Evolutionary conservation across 108 stramenopile genomes (phyloP).

Genomic region (Discostella pseudostelligera): DNA sequence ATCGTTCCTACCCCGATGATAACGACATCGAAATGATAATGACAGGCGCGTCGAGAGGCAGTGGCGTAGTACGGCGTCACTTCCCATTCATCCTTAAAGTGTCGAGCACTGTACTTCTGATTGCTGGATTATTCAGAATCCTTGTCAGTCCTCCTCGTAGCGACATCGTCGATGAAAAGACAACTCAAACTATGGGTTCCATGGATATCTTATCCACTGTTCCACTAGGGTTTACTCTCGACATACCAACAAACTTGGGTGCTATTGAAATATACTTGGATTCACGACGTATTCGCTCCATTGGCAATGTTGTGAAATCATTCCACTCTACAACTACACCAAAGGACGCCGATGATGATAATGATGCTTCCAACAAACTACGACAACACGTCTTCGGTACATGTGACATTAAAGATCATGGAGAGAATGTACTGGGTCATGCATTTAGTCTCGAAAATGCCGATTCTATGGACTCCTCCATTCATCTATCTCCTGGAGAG

Average conservation of each 20-base stretch:
- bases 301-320: not conserved
- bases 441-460: not conserved
- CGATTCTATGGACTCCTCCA: not conserved
- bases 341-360: too few relatives aligned
- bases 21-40: too few relatives aligned
- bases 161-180: too few relatives aligned
- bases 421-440: conserved; percentile 1
- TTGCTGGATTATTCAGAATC: too few relatives aligned
- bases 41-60: too few relatives aligned
- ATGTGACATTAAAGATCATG: conserved; percentile 11
- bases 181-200: too few relatives aligned
- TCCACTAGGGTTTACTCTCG: not conserved
- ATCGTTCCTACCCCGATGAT: too few relatives aligned
- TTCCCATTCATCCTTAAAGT: too few relatives aligned
- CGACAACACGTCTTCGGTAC: conserved; percentile 1
- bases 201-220: conserved; percentile 7
- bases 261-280: not conserved
- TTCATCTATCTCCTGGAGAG: not conserved
- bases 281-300: not conserved
- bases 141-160: too few relatives aligned
- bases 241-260: conserved; percentile 1
- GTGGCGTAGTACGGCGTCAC: too few relatives aligned
- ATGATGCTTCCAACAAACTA: not conserved
- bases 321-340: not conserved
- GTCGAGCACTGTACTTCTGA: too few relatives aligned